These are phyloP conservation scores for Arthrobotrys entomopaga DNA, from an alignment of 2,329 filamentous ascomycete species.

Conservation along the genomic window DNA sequence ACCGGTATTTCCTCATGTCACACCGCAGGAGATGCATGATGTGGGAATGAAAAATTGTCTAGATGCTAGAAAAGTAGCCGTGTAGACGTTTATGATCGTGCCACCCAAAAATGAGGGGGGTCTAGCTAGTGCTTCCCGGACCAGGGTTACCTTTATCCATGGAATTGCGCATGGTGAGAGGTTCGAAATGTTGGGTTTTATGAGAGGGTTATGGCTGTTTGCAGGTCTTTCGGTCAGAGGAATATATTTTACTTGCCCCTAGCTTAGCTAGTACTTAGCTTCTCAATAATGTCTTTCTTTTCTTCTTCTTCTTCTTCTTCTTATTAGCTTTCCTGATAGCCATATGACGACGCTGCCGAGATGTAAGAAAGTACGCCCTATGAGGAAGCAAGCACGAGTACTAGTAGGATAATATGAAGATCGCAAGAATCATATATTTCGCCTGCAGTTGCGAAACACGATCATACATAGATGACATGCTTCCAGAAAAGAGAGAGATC, in stretches of 20 bases:
- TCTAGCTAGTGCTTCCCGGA: neutral
- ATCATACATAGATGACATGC: constrained; percentile 21
- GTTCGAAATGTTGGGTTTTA: constrained; percentile 30
- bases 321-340: constrained; percentile 3
- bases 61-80: neutral
- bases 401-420: constrained; percentile 21
- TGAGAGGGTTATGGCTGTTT: constrained; percentile 26
- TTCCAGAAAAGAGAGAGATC: constrained; percentile 38
- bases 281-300: too few species aligned
- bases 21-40: neutral
- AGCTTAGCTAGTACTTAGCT: too few species aligned
- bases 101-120: neutral
- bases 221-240: neutral
- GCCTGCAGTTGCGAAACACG: constrained; percentile 26
- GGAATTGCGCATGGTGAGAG: constrained; percentile 18
- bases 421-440: constrained; percentile 10
- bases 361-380: constrained; percentile 23
- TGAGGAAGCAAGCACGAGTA: constrained; percentile 27
- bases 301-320: constrained; percentile 1
- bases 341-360: neutral
- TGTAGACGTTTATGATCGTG: neutral
- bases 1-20: too few species aligned
- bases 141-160: neutral
- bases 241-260: too few species aligned
- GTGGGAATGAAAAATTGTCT: too few species aligned